Evolutionary conservation across 1,284 basidiomycete genomes (phyloP), one percentile per base, ranked within the genome.

Genomic region (Rhodotorula sp.): DNA sequence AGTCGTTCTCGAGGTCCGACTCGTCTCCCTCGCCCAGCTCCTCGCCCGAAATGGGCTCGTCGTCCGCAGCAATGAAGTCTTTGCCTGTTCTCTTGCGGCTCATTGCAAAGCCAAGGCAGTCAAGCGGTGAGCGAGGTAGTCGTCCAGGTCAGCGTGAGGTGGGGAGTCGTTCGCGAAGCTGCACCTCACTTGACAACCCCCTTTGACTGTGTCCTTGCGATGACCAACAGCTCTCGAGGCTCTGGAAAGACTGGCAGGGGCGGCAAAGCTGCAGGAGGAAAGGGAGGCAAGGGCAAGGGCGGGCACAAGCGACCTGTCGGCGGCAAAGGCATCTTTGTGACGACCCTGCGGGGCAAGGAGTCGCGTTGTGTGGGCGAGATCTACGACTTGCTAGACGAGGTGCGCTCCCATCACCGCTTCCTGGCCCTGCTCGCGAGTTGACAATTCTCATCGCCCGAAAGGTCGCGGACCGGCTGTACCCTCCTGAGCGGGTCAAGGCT

Each of bases 241-340:
- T 51, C 36, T 36, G 17, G 49, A 20, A 47, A 54, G 27, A 36
- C 51, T 34, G 36, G 48, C n/a, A 32, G 47, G 49, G 53, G 47
- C n/a, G 30, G 46, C 46, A 62, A 30, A 44, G n/a, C 48, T 44
- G 47, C 30, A 7, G 19, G 24, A 17, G n/a, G 29, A 56, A 44
- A n/a, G 32, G 59, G 53, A 57, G 57, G 30, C 44, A 39, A 15
- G 10, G 59, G 59, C n/a, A 39, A 24, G 46, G 19, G 24, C 32
- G n/a, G 44, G 29, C 59, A 48, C 20, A 36, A 72, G 57, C 70
- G 67, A 9, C 70, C 62, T 17, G 67, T 74, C 19, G 73, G 73
- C 8, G 73, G 73, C 47, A 69, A 64, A 46, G 73, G 73, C 32
- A 62, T 74, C 56, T 74, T 74, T 24, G 48, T 72, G 53, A 74